Evolutionary conservation across 202 grass and related monocot species (phyloP).

Genomic region (Musa balbisiana): DNA sequence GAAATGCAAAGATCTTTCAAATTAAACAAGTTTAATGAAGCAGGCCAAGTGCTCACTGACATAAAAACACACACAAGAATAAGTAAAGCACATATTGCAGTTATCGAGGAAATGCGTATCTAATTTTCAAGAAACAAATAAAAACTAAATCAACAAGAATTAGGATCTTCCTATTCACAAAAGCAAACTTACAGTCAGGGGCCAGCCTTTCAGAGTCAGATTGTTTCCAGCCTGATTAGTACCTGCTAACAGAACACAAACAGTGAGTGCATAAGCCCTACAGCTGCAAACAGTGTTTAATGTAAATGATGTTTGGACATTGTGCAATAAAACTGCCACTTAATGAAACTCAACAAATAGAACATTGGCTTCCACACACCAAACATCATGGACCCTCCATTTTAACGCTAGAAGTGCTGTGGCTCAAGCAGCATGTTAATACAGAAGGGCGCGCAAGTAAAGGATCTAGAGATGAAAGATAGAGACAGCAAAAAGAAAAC

Average conservation of each 20-base stretch:
- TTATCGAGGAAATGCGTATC: too few species aligned
- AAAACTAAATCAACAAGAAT: neutral
- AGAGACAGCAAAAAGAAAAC: neutral
- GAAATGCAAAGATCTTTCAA: too few species aligned
- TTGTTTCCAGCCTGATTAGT: conserved; percentile 86
- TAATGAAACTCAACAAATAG: neutral
- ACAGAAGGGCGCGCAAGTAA: neutral
- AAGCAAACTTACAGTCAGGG: conserved; percentile 68
- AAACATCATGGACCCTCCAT: neutral
- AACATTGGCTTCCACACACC: neutral
- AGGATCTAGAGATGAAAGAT: neutral
- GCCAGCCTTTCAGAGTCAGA: conserved; percentile 99
- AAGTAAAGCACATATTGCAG: too few species aligned
- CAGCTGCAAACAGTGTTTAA: neutral
- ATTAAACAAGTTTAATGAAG: too few species aligned
- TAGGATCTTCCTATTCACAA: neutral
- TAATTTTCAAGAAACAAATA: neutral
- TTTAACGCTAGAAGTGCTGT: neutral
- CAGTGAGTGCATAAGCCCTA: conserved; percentile 21
- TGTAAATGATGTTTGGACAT: neutral
- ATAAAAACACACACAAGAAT: neutral
- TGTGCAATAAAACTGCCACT: neutral
- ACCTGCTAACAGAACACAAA: conserved; percentile 50
- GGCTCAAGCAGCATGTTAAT: neutral
- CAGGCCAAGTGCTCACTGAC: neutral